phyloP scores from a whole-genome alignment of 768 basidiomycete species.

The Kockovaella imperatae region DNA sequence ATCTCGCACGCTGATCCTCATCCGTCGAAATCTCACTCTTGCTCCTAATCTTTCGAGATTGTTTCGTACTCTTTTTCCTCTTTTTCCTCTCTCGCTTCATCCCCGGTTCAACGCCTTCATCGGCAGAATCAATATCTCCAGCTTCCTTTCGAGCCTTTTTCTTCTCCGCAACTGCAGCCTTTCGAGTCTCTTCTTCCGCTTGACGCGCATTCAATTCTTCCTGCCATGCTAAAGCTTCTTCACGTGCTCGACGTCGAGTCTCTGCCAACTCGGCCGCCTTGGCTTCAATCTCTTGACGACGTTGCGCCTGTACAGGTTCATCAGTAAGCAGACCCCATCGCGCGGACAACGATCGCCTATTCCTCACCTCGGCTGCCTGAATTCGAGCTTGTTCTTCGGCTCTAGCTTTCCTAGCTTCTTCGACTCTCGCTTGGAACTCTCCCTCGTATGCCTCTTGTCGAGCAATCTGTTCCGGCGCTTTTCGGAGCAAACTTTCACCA shows the following conservation, averaged over 20 bases:
- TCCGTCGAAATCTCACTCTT: slow-evolving; percentile 25
- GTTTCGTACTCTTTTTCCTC: slow-evolving; percentile 12
- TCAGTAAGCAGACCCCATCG: not conserved
- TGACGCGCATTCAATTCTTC: slow-evolving; percentile 23
- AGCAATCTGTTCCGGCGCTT: slow-evolving; percentile 68
- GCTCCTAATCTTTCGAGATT: slow-evolving; percentile 19
- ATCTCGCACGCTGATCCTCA: slow-evolving; percentile 12
- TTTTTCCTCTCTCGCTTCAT: slow-evolving; percentile 28
- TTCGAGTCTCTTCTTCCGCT: slow-evolving; percentile 60
- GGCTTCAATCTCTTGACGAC: slow-evolving; percentile 49
- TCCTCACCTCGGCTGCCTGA: slow-evolving; percentile 48
- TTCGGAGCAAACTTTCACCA: slow-evolving; percentile 74
- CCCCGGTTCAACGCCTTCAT: slow-evolving; percentile 62
- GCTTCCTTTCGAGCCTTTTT: slow-evolving; percentile 54
- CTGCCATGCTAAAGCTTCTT: slow-evolving; percentile 36
- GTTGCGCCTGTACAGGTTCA: slow-evolving; percentile 26
- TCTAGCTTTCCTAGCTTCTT: slow-evolving; percentile 65
- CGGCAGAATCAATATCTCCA: slow-evolving; percentile 71
- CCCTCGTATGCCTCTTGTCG: slow-evolving; percentile 64
- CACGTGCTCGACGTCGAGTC: slow-evolving; percentile 55
- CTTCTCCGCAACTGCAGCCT: slow-evolving; percentile 23
- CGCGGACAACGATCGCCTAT: not conserved
- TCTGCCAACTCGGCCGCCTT: slow-evolving; percentile 74
- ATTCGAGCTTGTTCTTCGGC: slow-evolving; percentile 68
- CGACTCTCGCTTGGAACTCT: slow-evolving; percentile 64